Evolutionary conservation across 2,329 filamentous ascomycete genomes (phyloP).

Genomic region (Dendryphion nanum): DNA sequence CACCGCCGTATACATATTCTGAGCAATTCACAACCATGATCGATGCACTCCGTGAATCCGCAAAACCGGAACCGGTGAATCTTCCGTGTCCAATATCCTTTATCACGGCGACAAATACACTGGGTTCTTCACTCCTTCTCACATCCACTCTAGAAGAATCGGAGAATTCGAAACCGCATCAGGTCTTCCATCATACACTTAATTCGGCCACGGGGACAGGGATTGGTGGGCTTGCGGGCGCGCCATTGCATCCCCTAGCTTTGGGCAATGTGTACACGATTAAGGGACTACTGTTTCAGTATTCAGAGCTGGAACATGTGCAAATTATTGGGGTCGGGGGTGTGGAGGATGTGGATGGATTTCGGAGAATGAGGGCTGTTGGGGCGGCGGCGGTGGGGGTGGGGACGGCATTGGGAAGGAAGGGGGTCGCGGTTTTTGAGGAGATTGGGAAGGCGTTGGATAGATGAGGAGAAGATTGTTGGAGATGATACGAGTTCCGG

Average conservation of each 20-base stretch:
- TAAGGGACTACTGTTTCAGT: slow-evolving; percentile 56
- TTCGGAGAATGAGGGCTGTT: slow-evolving; percentile 61
- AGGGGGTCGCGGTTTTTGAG: slow-evolving; percentile 62
- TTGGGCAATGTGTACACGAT: slow-evolving; percentile 74
- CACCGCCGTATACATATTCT: slow-evolving; percentile 71
- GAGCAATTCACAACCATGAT: slow-evolving; percentile 62
- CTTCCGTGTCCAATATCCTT: slow-evolving; percentile 55
- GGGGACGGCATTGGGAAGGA: slow-evolving; percentile 66
- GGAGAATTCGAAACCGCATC: slow-evolving; percentile 1
- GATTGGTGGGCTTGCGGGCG: slow-evolving; percentile 70
- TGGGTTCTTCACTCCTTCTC: slow-evolving; percentile 67
- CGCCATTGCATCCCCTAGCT: slow-evolving; percentile 69
- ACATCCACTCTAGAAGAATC: slow-evolving; percentile 13
- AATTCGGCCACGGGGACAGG: slow-evolving; percentile 55
- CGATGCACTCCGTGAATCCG: slow-evolving; percentile 46
- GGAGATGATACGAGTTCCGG: too few species aligned
- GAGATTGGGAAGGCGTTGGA: slow-evolving; percentile 46
- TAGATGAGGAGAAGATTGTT: too few species aligned
- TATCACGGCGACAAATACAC: slow-evolving; percentile 72
- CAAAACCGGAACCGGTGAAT: slow-evolving; percentile 16
- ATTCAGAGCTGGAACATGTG: slow-evolving; percentile 52
- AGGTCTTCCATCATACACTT: slow-evolving; percentile 38
- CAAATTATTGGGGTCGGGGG: slow-evolving; percentile 71
- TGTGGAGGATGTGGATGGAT: slow-evolving; percentile 63
- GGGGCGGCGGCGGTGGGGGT: slow-evolving; percentile 64